Base-by-base conservation (phyloP, 345 rosid genomes). In the Eucalyptus rudis region DNA sequence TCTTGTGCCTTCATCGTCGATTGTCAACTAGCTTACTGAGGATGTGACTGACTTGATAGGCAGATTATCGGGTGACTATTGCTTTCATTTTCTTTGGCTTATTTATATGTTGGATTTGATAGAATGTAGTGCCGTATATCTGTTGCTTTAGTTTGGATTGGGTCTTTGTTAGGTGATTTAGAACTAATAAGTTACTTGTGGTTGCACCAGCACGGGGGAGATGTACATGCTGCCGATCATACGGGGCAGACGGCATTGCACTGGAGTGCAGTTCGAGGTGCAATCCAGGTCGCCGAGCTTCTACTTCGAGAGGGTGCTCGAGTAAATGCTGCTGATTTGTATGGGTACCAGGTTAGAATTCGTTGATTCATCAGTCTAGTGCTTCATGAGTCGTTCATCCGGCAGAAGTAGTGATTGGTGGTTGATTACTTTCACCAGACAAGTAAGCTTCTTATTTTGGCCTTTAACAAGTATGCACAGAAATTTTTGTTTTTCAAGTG, bases 261-360 rank as follows among this genome's bases (percentile, higher is more conserved):
- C 88, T 98, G 99, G 99, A 95, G 99, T 95, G 99, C 99, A 36
- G 99, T 97, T 89, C 97, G 98, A 36, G 99, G 99, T 64, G 97
- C 97, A 86, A 91, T 95, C 89, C 99, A 96, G 93, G 99, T 93
- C 31, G 96, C 97, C 2, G 99, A 97, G 90, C 96, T 98, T 87
- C 91, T 98, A 88, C 95, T 98, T 27, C 96, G 90, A 92, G 99
- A 96, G 92, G 99, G 98, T 90, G 99, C 98, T 31, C 89, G 92
- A 66, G 94, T 97, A 58, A 94, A 95, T 92, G 94, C 94, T 31
- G 92, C 94, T 45, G 99, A 98, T 94, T 93, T 96, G 89, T 91
- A 95, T 92, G 99, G 99, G 86, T 98, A 97, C 93, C 99, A 96
- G 99, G 99, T 98, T 88, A 58, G 94, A 64, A 79, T 44, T 25